Evolutionary conservation across 257 asterid species (phyloP), one percentile per base, ranked within the genome.

Genomic region (Nicotiana obtusifolia): DNA sequence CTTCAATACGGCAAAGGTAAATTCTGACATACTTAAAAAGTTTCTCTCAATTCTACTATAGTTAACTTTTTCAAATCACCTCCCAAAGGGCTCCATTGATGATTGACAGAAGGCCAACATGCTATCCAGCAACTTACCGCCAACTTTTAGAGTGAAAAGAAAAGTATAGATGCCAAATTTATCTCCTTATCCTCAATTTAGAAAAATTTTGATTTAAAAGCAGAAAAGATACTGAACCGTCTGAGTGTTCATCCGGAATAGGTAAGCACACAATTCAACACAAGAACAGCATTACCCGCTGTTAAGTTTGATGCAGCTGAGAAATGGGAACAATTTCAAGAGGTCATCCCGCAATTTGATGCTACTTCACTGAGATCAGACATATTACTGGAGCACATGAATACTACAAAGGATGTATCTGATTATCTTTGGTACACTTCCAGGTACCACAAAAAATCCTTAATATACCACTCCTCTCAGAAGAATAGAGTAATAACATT

Each of bases 341-440:
- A 95, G 80, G 88, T 33, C 61, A 61, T 90, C 78, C 97, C 94
- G 0, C 78, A 37, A 7, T 89, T 81, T 81, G 86, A 85, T 54
- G 90, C 86, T 1, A 85, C 92, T 69, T 52, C 86, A 1, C 10
- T 89, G 66, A 86, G 88, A 73, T 90, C 97, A 0, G 60, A 90
- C 59, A n/a, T 44, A 53, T 81, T 95, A 89, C 85, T 95, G 53
- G 99, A 93, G 85, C 99, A 95, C 80, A 90, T 89, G 89, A 88
- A 75, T 84, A 91, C 94, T 17, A 92, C 99, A 24, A 90, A 90
- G 87, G 99, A 95, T 88, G 76, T 44, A 49, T 91, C 98, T 3
- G 99, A 93, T 81, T 93, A 95, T 83, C 86, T 95, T 49, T 95
- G 99, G 99, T 95, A 93, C 91, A 93, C 90, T 65, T 16, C 81